phyloP scores from a whole-genome alignment of 2,329 filamentous ascomycete genomes.

The Parastagonospora avenae region DNA sequence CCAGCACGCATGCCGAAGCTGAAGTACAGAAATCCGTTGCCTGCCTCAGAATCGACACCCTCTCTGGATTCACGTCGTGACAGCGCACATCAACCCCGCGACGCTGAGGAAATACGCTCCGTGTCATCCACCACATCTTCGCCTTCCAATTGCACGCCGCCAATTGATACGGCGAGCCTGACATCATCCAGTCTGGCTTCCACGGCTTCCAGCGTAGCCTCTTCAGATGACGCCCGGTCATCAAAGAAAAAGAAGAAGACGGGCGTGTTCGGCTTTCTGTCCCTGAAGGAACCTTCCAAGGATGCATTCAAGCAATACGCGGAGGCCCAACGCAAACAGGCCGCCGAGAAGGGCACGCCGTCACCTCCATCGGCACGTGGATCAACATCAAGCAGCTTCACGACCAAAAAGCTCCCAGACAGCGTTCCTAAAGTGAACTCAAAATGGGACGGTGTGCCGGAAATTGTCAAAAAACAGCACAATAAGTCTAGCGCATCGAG shows the following conservation, averaged over 20 bases:
- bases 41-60: constrained; percentile 25
- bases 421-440: constrained; percentile 59
- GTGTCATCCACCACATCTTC: constrained; percentile 13
- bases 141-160: constrained; percentile 11
- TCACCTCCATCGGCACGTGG: constrained; percentile 12
- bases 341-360: constrained; percentile 27
- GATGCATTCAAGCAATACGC: constrained; percentile 54
- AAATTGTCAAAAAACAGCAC: constrained; percentile 41
- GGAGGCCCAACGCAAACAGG: constrained; percentile 50
- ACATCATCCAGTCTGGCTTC: constrained; percentile 43
- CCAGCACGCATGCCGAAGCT: constrained; percentile 42
- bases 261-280: constrained; percentile 52
- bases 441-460: constrained; percentile 60
- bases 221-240: constrained; percentile 34
- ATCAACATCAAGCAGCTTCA: constrained; percentile 24
- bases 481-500: constrained; percentile 10
- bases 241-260: constrained; percentile 42
- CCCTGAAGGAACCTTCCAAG: constrained; percentile 56
- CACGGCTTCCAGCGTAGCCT: constrained; percentile 27
- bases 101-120: constrained; percentile 10
- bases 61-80: constrained; percentile 10
- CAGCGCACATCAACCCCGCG: neutral
- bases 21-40: constrained; percentile 40
- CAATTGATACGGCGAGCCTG: constrained; percentile 26
- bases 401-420: constrained; percentile 52